Conservation (phyloP, 2,329 filamentous ascomycete species). For the Colletotrichum simmondsii region DNA sequence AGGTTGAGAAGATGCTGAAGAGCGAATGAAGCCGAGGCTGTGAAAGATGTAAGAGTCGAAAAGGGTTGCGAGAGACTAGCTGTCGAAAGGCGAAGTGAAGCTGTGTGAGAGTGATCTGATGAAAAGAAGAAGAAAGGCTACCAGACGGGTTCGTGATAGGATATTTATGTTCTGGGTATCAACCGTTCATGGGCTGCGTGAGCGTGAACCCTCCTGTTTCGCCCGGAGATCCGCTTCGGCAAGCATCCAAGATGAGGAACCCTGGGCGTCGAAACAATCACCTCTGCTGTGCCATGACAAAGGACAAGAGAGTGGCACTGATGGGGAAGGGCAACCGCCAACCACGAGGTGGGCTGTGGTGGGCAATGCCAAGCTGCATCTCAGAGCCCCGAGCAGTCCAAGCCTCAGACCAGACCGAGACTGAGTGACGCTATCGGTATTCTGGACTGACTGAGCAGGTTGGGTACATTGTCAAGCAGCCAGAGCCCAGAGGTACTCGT, state of each 20-base stretch:
- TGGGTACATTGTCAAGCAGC: not conserved
- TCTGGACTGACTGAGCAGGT: not conserved
- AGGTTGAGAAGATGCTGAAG: constrained; percentile 1
- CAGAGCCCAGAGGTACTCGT: not conserved
- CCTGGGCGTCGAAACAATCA: constrained; percentile 25
- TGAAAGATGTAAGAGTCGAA: constrained; percentile 8
- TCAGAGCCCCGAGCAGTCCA: constrained; percentile 33
- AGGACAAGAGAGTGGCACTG: constrained; percentile 12
- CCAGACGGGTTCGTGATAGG: constrained; percentile 31
- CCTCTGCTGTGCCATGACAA: constrained; percentile 24
- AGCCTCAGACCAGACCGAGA: constrained; percentile 28
- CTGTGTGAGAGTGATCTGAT: constrained; percentile 26
- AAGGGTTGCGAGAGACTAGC: constrained; percentile 30
- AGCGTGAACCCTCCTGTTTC: constrained; percentile 20
- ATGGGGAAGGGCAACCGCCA: constrained; percentile 2
- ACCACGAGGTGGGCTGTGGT: constrained; percentile 22
- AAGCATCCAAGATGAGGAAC: not conserved
- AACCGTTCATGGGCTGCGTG: constrained; percentile 9
- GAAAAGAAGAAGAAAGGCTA: not conserved
- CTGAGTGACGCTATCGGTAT: constrained; percentile 26
- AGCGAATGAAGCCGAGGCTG: constrained; percentile 32
- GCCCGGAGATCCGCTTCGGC: constrained; percentile 32
- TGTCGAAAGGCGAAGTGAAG: constrained; percentile 34
- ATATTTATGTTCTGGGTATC: constrained; percentile 30
- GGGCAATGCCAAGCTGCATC: constrained; percentile 29